These are phyloP conservation scores for Rhododendron kiyosumense DNA, from an alignment of 148 eudicot genomes.

Conservation along the genomic window DNA sequence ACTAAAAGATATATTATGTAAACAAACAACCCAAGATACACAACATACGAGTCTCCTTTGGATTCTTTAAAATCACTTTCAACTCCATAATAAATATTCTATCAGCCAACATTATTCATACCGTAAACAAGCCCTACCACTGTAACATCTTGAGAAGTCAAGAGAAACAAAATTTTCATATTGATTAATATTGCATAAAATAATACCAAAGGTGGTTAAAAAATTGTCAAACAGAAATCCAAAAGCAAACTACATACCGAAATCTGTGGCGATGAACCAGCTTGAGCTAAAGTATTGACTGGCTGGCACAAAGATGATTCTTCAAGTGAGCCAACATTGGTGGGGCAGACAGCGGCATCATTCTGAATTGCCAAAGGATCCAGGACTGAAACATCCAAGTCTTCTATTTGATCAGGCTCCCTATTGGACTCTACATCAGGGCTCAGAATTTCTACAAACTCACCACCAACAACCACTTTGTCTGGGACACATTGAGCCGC, in stretches of 20 bases:
- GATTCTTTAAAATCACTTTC: conserved; percentile 2
- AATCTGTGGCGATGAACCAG: conserved; percentile 8
- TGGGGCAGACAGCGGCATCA: conserved; percentile 7
- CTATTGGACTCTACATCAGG: conserved; percentile 5
- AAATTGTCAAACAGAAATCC: neutral
- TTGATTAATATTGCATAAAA: neutral
- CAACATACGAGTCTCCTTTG: neutral
- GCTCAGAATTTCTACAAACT: neutral
- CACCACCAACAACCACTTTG: conserved; percentile 2
- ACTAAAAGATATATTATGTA: neutral
- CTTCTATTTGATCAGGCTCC: conserved; percentile 3
- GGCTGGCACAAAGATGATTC: conserved; percentile 3
- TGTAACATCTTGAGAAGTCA: neutral
- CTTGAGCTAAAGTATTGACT: conserved; percentile 9
- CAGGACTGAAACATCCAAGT: neutral
- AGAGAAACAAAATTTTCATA: neutral
- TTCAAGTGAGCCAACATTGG: neutral
- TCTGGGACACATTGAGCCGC: neutral
- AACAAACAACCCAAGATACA: neutral
- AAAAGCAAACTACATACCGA: conserved; percentile 17
- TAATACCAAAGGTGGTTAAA: neutral
- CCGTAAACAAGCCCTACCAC: neutral
- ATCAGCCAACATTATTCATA: neutral
- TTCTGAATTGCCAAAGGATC: conserved; percentile 7
- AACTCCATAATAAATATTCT: neutral